These are phyloP conservation scores for Phytophthora sansomeana DNA, from an alignment of 352 stramenopile genomes.

Conservation along the genomic window DNA sequence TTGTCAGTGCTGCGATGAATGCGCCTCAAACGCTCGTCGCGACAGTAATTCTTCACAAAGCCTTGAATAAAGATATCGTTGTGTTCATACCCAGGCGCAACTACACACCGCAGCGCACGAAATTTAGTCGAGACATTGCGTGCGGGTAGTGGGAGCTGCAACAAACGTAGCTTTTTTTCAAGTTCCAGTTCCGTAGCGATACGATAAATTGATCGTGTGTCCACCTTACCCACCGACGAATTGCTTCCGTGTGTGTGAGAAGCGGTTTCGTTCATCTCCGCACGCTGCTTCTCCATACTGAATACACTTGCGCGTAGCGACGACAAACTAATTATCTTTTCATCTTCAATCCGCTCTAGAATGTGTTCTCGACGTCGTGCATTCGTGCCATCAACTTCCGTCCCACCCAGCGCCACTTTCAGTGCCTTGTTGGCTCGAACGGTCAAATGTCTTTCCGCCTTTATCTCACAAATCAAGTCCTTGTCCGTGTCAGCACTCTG, in stretches of 20 bases:
- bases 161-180: conserved; percentile 52
- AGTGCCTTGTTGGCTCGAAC: conserved; percentile 63
- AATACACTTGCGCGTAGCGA: conserved; percentile 83
- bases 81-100: conserved; percentile 68
- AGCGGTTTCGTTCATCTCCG: conserved; percentile 25
- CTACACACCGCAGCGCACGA: conserved; percentile 72
- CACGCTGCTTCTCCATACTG: conserved; percentile 61
- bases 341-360: conserved; percentile 57
- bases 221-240: conserved; percentile 61
- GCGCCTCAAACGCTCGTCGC: conserved; percentile 76
- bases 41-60: conserved; percentile 81
- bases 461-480: conserved; percentile 12
- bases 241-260: conserved; percentile 21
- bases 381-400: conserved; percentile 69
- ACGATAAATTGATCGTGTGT: conserved; percentile 74
- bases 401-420: conserved; percentile 62
- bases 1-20: conserved; percentile 70
- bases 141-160: conserved; percentile 73
- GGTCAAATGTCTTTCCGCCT: conserved; percentile 38
- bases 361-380: conserved; percentile 69
- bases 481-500: conserved; percentile 14
- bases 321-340: conserved; percentile 85
- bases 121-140: conserved; percentile 87
- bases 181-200: conserved; percentile 74
- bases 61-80: conserved; percentile 76